phyloP scores from a whole-genome alignment of 169 alveolate genomes.

The Besnoitia besnoiti region DNA sequence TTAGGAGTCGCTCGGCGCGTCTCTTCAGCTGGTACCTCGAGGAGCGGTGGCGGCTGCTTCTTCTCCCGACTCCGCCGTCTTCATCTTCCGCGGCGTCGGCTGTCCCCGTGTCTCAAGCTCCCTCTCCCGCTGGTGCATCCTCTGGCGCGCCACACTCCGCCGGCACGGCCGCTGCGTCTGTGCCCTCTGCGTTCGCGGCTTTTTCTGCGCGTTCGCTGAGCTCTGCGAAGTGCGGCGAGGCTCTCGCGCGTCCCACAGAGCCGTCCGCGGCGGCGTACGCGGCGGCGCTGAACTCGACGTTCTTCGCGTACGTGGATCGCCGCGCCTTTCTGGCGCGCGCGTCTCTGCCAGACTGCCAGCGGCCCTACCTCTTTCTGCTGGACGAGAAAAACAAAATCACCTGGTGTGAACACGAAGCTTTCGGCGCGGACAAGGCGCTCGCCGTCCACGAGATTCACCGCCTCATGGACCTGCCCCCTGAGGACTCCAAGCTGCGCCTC shows the following conservation, averaged over 20 bases:
- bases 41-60: slow-evolving; percentile 29
- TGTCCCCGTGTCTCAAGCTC: background rate
- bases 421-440: background rate
- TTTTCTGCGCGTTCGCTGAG: background rate
- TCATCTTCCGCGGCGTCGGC: background rate
- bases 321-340: background rate
- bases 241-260: background rate
- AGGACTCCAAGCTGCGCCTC: no score
- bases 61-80: background rate
- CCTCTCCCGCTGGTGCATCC: background rate
- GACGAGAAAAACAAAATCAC: background rate
- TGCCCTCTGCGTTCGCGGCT: background rate
- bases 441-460: background rate
- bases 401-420: slow-evolving; percentile 6
- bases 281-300: no score
- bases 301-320: background rate
- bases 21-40: background rate
- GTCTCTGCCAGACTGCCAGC: background rate
- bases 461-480: background rate
- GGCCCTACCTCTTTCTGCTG: background rate
- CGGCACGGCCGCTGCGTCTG: background rate
- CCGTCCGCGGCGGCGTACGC: background rate
- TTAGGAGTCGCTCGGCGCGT: slow-evolving; percentile 6
- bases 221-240: background rate
- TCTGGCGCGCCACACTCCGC: background rate